These are phyloP conservation scores for Mollisiaceae sp. DNA, from an alignment of 2,329 filamentous ascomycete species.

Conservation along the genomic window DNA sequence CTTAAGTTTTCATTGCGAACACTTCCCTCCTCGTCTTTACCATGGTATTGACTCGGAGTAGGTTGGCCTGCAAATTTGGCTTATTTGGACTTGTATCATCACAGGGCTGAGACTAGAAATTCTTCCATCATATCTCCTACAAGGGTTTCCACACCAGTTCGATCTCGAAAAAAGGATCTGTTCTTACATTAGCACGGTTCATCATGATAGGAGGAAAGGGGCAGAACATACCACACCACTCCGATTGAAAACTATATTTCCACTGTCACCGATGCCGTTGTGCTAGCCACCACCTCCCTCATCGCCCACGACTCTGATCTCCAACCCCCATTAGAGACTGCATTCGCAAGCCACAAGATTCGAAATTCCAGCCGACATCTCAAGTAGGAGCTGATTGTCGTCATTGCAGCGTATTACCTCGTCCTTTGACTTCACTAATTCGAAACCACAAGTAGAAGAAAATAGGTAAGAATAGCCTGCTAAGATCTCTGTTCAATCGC, in stretches of 20 bases:
- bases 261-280: slow-evolving; percentile 36
- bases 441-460: slow-evolving; percentile 22
- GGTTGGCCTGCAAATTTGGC: slow-evolving; percentile 47
- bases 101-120: slow-evolving; percentile 35
- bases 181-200: background rate
- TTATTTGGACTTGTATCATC: slow-evolving; percentile 47
- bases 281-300: slow-evolving; percentile 23
- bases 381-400: slow-evolving; percentile 41
- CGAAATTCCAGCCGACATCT: slow-evolving; percentile 32
- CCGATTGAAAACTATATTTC: slow-evolving; percentile 47
- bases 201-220: background rate
- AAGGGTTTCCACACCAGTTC: slow-evolving; percentile 1
- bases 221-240: slow-evolving; percentile 38
- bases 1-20: slow-evolving; percentile 46
- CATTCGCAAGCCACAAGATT: slow-evolving; percentile 22
- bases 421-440: slow-evolving; percentile 15
- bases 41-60: slow-evolving; percentile 32
- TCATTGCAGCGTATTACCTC: slow-evolving; percentile 33
- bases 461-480: slow-evolving; percentile 31
- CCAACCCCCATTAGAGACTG: slow-evolving; percentile 31
- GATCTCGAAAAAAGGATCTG: slow-evolving; percentile 10
- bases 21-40: slow-evolving; percentile 34
- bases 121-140: background rate
- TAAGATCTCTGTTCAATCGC: slow-evolving; percentile 46
- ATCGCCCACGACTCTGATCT: slow-evolving; percentile 21